Conservation (phyloP, 2,329 filamentous ascomycete species). For the Alternaria alternata region DNA sequence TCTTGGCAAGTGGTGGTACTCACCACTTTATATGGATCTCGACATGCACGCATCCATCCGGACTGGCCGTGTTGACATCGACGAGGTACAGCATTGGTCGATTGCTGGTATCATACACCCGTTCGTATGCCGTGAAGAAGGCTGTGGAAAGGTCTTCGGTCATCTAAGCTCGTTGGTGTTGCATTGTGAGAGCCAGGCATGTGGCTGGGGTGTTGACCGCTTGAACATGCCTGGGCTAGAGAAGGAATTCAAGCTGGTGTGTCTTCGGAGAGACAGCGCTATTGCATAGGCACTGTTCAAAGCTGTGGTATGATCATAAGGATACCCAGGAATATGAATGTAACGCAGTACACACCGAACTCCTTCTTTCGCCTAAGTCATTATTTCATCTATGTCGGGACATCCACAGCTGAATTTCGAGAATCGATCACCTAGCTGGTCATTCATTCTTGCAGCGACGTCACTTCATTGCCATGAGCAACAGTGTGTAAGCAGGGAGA, state of each 20-base stretch:
- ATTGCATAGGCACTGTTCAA: neutral
- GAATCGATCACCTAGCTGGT: neutral
- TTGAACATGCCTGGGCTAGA: slow-evolving; percentile 35
- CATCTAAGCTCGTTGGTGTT: slow-evolving; percentile 37
- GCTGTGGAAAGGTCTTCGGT: slow-evolving; percentile 36
- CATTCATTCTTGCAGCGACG: too few relatives aligned
- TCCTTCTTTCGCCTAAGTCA: neutral
- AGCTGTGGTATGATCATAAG: neutral
- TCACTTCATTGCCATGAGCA: too few relatives aligned
- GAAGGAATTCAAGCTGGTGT: slow-evolving; percentile 26
- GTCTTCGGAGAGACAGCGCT: slow-evolving; percentile 14
- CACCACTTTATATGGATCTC: slow-evolving; percentile 46
- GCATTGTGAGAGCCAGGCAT: slow-evolving; percentile 41
- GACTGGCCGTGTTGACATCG: slow-evolving; percentile 29
- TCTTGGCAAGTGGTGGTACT: slow-evolving; percentile 48
- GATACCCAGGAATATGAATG: neutral
- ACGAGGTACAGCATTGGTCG: slow-evolving; percentile 35
- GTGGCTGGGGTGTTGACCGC: slow-evolving; percentile 36
- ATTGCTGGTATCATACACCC: slow-evolving; percentile 35
- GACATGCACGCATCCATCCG: slow-evolving; percentile 45
- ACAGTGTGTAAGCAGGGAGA: too few relatives aligned
- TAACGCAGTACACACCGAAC: neutral
- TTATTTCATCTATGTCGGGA: neutral
- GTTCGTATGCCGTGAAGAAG: slow-evolving; percentile 38
- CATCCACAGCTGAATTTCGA: neutral